Evolutionary conservation across 148 eudicot genomes (phyloP).

Genomic region (Arctostaphylos glauca): DNA sequence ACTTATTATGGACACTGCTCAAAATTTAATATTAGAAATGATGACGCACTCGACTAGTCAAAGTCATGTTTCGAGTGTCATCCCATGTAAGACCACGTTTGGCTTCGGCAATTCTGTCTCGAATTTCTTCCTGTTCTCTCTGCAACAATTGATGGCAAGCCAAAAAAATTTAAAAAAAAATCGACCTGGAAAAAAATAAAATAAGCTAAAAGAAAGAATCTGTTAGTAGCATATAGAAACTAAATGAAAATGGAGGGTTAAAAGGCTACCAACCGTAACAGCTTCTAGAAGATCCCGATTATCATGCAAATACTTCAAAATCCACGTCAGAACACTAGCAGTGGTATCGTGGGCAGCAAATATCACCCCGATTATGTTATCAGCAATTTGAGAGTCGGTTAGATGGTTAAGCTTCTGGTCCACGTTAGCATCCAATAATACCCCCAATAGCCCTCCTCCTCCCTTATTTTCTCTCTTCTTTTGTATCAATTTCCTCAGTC

Average conservation of each 20-base stretch:
- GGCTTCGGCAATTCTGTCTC: constrained; percentile 30
- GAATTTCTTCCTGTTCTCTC: constrained; percentile 73
- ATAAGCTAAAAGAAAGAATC: too few species aligned
- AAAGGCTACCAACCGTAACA: constrained; percentile 45
- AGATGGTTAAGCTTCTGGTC: constrained; percentile 21
- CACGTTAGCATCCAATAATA: constrained; percentile 31
- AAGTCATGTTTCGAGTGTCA: constrained; percentile 67
- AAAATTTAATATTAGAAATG: neutral
- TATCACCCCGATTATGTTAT: constrained; percentile 76
- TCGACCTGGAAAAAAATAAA: too few species aligned
- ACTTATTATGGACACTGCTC: too few species aligned
- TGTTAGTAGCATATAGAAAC: too few species aligned
- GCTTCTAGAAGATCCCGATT: constrained; percentile 42
- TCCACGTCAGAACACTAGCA: constrained; percentile 84
- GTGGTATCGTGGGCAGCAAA: constrained; percentile 93
- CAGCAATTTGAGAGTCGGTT: constrained; percentile 62
- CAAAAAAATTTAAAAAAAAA: neutral
- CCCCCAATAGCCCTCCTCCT: constrained; percentile 64
- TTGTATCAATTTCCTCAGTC: constrained; percentile 43
- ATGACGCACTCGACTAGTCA: constrained; percentile 58
- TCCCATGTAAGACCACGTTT: constrained; percentile 75
- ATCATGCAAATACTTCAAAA: constrained; percentile 77
- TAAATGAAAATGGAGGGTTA: neutral
- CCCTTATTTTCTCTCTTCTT: constrained; percentile 42
- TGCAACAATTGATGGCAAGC: constrained; percentile 21